phyloP scores from a whole-genome alignment of 2,329 filamentous ascomycete genomes.

The Thelonectria rubi region DNA sequence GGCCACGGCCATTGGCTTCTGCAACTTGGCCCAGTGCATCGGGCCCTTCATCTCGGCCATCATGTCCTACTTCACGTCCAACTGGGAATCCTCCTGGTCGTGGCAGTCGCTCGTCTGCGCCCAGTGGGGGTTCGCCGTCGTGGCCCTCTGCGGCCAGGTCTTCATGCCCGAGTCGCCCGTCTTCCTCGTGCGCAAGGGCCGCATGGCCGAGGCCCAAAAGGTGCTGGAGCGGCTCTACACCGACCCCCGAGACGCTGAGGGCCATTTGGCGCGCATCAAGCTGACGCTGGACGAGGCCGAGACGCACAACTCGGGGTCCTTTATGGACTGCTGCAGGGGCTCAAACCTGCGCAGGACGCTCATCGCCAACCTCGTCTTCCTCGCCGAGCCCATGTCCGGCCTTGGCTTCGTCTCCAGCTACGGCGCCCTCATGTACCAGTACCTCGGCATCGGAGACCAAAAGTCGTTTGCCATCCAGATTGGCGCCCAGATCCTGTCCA shows the following conservation, averaged over 20 bases:
- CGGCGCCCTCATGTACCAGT: slow-evolving; percentile 47
- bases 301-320: slow-evolving; percentile 45
- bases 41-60: slow-evolving; percentile 52
- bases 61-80: slow-evolving; percentile 49
- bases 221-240: slow-evolving; percentile 57
- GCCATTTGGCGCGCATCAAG: slow-evolving; percentile 55
- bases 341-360: slow-evolving; percentile 53
- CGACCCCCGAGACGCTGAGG: slow-evolving; percentile 51
- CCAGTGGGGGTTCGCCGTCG: slow-evolving; percentile 52
- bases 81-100: slow-evolving; percentile 51
- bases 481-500: slow-evolving; percentile 44
- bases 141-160: slow-evolving; percentile 45
- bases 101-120: slow-evolving; percentile 53
- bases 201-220: slow-evolving; percentile 51
- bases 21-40: slow-evolving; percentile 52
- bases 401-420: slow-evolving; percentile 56
- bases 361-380: slow-evolving; percentile 53
- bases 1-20: slow-evolving; percentile 48
- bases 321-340: slow-evolving; percentile 55
- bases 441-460: slow-evolving; percentile 38
- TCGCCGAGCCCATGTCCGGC: slow-evolving; percentile 56
- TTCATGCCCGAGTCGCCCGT: slow-evolving; percentile 61
- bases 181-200: slow-evolving; percentile 55
- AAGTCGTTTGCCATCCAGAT: slow-evolving; percentile 44
- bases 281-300: slow-evolving; percentile 57